These are phyloP conservation scores for Microthyrium microscopicum DNA, from an alignment of 2,329 filamentous ascomycete genomes.

Conservation along the genomic window DNA sequence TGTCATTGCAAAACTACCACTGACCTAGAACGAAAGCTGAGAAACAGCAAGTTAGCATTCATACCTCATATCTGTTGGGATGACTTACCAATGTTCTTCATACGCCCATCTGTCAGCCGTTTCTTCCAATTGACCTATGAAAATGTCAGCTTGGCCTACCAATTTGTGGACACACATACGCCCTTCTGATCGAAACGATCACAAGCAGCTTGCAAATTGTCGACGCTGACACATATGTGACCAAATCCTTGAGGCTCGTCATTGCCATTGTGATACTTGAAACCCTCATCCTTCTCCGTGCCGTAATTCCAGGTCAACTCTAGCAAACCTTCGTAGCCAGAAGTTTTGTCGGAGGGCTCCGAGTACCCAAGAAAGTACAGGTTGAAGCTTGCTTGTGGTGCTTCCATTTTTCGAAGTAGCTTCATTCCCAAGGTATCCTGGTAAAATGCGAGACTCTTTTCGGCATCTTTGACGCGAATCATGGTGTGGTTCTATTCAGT, in stretches of 20 bases:
- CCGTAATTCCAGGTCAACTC: slow-evolving; percentile 77
- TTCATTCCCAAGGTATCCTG: slow-evolving; percentile 79
- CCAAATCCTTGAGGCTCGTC: slow-evolving; percentile 83
- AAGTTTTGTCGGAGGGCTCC: slow-evolving; percentile 28
- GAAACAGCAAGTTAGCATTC: no score
- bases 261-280: slow-evolving; percentile 88
- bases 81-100: slow-evolving; percentile 94
- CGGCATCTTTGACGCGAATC: slow-evolving; percentile 66
- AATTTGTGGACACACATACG: not conserved
- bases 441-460: slow-evolving; percentile 32
- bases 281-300: slow-evolving; percentile 69
- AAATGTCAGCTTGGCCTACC: not conserved
- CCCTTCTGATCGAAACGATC: slow-evolving; percentile 60
- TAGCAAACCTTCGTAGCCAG: slow-evolving; percentile 63
- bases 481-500: slow-evolving; percentile 87
- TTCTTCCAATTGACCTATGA: slow-evolving; percentile 76
- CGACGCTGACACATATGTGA: slow-evolving; percentile 76
- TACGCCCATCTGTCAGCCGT: slow-evolving; percentile 71
- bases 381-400: slow-evolving; percentile 58
- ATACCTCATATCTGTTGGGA: no score
- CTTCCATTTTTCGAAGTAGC: slow-evolving; percentile 57
- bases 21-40: slow-evolving; percentile 64
- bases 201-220: slow-evolving; percentile 79
- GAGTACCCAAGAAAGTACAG: slow-evolving; percentile 83
- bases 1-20: slow-evolving; percentile 8